Evolutionary conservation across 805 yeast genomes (phyloP).

Genomic region (Metschnikowia colocasiae): DNA sequence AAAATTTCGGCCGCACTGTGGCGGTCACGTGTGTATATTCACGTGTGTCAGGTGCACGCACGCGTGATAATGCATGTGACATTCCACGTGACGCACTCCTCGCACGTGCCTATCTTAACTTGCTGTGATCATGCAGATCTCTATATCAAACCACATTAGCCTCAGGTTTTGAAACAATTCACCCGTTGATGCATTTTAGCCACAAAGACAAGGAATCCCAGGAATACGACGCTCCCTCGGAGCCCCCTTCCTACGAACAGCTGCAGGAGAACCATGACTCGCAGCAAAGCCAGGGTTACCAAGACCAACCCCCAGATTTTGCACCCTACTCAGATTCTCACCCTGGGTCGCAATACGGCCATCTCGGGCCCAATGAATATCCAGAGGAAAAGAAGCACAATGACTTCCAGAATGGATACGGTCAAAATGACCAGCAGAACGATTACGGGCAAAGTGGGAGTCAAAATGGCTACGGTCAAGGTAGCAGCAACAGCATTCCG

Average conservation of each 20-base stretch:
- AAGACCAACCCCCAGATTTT: constrained; percentile 1
- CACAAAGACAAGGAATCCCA: constrained; percentile 4
- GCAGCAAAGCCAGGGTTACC: not conserved
- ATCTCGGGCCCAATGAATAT: constrained; percentile 17
- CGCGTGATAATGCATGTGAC: not conserved
- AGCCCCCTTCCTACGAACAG: constrained; percentile 19
- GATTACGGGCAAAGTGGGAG: not conserved
- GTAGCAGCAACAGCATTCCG: constrained; percentile 4
- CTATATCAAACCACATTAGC: not conserved
- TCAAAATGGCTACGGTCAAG: not conserved
- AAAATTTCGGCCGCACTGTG: constrained; percentile 3
- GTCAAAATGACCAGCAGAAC: too few species aligned
- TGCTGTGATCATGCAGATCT: not conserved
- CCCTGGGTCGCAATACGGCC: not conserved
- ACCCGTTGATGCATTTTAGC: not conserved
- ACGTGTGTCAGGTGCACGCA: not conserved
- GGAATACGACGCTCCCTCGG: constrained; percentile 1
- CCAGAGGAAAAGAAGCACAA: constrained; percentile 16
- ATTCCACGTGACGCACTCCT: not conserved
- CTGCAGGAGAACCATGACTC: constrained; percentile 7
- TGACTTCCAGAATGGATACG: not conserved
- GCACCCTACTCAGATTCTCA: constrained; percentile 1
- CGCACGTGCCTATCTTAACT: not conserved
- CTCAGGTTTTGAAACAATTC: not conserved
- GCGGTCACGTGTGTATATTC: not conserved